Evolutionary conservation across 306 rosid species (phyloP), one percentile per base, ranked within the genome.

Genomic region (Casuarina equisetifolia): DNA sequence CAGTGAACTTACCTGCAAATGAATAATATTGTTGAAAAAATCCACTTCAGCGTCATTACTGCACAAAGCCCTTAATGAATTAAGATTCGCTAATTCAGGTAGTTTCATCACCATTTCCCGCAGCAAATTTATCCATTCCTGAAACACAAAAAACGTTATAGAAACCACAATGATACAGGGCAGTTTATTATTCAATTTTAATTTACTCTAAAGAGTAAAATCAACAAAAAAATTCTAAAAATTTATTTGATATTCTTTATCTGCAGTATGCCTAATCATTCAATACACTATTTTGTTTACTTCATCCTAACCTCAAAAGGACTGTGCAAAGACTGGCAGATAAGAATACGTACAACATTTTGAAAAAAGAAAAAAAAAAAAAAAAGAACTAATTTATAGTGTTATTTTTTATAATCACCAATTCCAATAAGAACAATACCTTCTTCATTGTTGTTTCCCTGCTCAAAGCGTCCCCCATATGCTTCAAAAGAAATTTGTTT

Each of bases 91-190:
- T 74, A 89, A 82, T 42, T 86, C 86, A 15, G 97, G 97, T 78
- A 95, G 93, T 82, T 87, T 92, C 79, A 88, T 79, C 80, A 89
- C 91, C 96, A 95, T 95, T 86, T 89, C 89, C 76, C 86, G 87
- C 69, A 95, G 85, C 64, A 95, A 80, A 77, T 88, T 84, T 25
- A 92, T 78, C 98, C 98, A 95, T 78, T 89, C 98, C 97, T 95
- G 91, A 81, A 87, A 76, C 74, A 25, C 77, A 70, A 59, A 73
- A 81, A 70, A 36, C 72, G 13, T 79, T 35, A 61, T 36, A 80
- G 78, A 71, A 80, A 76, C 57, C 75, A 72, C 57, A 53, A 58
- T 57, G 70, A 78, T 70, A 3, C 42, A 78, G 49, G 61, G 55
- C 19, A 78, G 42, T 36, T 63, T 39, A 63, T 63, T 62, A 4